Base-by-base conservation (phyloP, 345 rosid species). In the Rhodamnia rubescens region DNA sequence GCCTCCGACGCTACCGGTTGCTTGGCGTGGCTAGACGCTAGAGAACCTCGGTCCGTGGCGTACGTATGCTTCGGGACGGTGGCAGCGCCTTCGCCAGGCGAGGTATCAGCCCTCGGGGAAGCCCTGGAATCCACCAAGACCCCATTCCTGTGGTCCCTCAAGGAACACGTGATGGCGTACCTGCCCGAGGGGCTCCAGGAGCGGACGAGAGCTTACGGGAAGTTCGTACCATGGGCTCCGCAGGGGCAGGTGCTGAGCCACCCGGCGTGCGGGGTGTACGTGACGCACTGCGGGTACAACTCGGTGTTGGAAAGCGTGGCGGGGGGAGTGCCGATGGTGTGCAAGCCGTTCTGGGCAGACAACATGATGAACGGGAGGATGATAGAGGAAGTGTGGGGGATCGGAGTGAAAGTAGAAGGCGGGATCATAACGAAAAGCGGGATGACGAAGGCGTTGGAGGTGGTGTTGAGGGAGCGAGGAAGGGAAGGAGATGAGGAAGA, bases 1-100 rank as follows among this genome's bases (percentile, higher is more conserved):
- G 42, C 42, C 42, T 40, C 42, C 42, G 42, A 40, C 5, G 42
- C 42, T 40, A 40, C 91, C 14, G 90, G 92, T 0, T 94, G 96
- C 82, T 86, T 94, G 84, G 82, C 89, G 24, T 95, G 96, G 96
- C 74, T 94, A 3, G 93, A 90, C 83, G 83, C 61, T 58, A 90
- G 83, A 56, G 36, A 87, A 5, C 53, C 88, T 3, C 82, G n/a
- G 26, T 90, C 94, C 1, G 94, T 90, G 1, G 92, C 85, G 9
- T 96, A 94, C 69, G 90, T 96, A 58, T 84, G 94, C 87, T 95
- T 95, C 18, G 97, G 98, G 59, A 88, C 95, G 0, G 88, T n/a
- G 78, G 13, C 78, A 49, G 59, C 1, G n/a, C 89, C 86, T 3
- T 90, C 93, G 6, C 88, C 36, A 11, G 84, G 82, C 16, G 98